Conservation (phyloP, 331 rosid species). For the Rosa hybrid region DNA sequence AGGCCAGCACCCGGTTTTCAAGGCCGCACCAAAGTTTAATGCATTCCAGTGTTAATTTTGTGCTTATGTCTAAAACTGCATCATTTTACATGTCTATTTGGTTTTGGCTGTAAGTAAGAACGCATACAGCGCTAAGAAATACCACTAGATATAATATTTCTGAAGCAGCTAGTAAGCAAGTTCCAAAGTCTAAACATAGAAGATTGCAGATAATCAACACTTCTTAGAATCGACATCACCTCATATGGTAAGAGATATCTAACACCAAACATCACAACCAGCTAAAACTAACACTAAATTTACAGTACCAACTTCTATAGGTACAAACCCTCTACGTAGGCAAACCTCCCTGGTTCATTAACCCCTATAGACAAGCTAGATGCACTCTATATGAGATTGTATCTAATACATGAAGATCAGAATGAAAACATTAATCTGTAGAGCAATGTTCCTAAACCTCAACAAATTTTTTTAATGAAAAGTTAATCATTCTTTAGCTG, state of each 20-base stretch:
- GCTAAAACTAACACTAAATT: not conserved
- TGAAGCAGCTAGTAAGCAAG: not conserved
- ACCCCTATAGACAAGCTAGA: not conserved
- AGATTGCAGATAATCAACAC: slow-evolving; percentile 4
- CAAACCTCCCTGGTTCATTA: not conserved
- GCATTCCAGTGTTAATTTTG: not conserved
- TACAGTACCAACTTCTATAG: not conserved
- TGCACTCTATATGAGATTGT: not conserved
- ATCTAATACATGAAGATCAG: not conserved
- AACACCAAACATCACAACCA: not conserved
- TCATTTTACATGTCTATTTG: not conserved
- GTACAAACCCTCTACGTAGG: not conserved
- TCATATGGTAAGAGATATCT: not conserved
- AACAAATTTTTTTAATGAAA: not conserved
- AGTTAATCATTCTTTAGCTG: not conserved
- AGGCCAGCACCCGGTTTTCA: not conserved
- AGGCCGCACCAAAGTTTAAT: not conserved
- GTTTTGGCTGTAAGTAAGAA: not conserved
- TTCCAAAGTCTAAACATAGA: not conserved
- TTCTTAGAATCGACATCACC: not conserved
- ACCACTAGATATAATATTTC: not conserved
- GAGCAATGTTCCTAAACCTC: not conserved
- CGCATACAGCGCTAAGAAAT: not conserved
- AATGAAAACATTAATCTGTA: not conserved
- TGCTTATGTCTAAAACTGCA: not conserved